phyloP scores from a whole-genome alignment of 768 basidiomycete genomes.

The Lentinula sp. region DNA sequence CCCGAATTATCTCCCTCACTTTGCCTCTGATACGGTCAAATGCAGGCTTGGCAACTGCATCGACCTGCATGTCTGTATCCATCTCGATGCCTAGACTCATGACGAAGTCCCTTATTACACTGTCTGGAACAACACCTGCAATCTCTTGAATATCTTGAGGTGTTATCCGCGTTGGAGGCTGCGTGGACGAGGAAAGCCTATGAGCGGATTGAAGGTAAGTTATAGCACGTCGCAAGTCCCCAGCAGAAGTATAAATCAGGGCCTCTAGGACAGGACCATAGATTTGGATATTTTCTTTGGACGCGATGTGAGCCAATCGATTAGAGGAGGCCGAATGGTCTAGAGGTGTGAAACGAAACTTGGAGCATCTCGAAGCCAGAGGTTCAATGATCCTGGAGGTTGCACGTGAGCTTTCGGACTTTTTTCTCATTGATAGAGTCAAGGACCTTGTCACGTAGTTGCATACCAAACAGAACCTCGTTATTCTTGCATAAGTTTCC shows the following conservation, averaged over 20 bases:
- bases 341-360: constrained; percentile 95
- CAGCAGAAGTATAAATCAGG: constrained; percentile 76
- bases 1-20: constrained; percentile 72
- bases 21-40: constrained; percentile 63
- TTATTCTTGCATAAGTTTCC: constrained; percentile 98
- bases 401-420: background rate
- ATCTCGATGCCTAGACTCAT: constrained; percentile 67
- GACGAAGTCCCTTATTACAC: constrained; percentile 65
- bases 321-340: constrained; percentile 69
- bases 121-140: constrained; percentile 86
- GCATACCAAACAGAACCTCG: constrained; percentile 96
- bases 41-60: constrained; percentile 39
- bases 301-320: constrained; percentile 77
- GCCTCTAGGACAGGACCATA: constrained; percentile 55
- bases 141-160: constrained; percentile 89
- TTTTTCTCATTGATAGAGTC: background rate
- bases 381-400: constrained; percentile 89
- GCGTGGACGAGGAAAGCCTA: constrained; percentile 71
- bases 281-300: constrained; percentile 62
- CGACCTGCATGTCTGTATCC: constrained; percentile 38
- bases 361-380: constrained; percentile 96
- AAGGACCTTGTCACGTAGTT: constrained; percentile 96
- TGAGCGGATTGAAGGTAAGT: constrained; percentile 97
- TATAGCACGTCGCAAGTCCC: constrained; percentile 94
- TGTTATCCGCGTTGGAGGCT: constrained; percentile 70